Percentiles rank a stretch among this genome's conserved stretches.
phyloP scores from a whole-genome alignment of 352 stramenopile species.

The Pythium apleroticum region DNA sequence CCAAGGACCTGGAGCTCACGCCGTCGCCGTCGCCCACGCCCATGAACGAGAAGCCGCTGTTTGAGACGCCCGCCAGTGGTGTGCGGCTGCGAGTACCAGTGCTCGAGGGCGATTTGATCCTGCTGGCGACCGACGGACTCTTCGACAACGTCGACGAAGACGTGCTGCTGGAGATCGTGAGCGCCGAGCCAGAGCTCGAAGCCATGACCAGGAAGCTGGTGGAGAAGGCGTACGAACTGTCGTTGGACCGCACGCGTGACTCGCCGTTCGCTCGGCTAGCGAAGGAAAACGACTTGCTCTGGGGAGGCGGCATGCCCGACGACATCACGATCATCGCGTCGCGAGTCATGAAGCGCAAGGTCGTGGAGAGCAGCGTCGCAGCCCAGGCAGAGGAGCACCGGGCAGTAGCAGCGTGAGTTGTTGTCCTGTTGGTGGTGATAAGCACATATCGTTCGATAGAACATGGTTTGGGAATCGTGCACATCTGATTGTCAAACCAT shows the following conservation, averaged over 20 bases:
- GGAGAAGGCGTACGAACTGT: constrained; percentile 89
- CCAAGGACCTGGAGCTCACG: constrained; percentile 40
- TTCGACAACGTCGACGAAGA: constrained; percentile 96
- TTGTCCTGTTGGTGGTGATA: no score
- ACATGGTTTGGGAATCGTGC: not conserved
- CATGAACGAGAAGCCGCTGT: constrained; percentile 81
- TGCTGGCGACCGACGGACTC: constrained; percentile 95
- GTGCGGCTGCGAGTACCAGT: constrained; percentile 94
- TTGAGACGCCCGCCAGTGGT: constrained; percentile 90
- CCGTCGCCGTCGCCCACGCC: constrained; percentile 40
- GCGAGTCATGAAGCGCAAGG: constrained; percentile 51
- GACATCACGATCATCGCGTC: constrained; percentile 85
- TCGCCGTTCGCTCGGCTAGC: constrained; percentile 96
- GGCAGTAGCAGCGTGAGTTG: not conserved
- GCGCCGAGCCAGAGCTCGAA: constrained; percentile 54
- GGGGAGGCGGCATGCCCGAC: constrained; percentile 92
- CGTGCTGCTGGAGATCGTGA: constrained; percentile 70
- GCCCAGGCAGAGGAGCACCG: not conserved
- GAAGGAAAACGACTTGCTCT: constrained; percentile 99
- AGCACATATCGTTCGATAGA: not conserved
- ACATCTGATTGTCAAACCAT: no score
- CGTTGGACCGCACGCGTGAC: constrained; percentile 88
- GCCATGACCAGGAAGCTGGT: constrained; percentile 81
- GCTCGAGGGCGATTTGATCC: constrained; percentile 93
- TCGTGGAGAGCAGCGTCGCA: not conserved